Evolutionary conservation across 2,329 filamentous ascomycete species (phyloP).

Genomic region (Bipolaris bicolor): DNA sequence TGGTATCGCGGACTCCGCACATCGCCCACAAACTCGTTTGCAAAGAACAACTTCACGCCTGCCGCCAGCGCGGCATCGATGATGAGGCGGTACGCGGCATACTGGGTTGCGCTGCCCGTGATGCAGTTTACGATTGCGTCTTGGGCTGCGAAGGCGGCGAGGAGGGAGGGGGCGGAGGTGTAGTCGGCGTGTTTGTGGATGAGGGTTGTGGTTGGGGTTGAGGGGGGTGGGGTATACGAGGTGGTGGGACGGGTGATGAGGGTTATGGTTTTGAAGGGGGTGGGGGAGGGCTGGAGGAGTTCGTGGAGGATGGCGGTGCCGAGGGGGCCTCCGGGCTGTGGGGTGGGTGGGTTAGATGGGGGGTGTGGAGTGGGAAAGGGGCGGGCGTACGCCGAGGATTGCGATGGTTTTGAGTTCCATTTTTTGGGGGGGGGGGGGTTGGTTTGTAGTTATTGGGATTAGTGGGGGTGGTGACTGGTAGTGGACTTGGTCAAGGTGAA

Average conservation of each 20-base stretch:
- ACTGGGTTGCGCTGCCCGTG: slow-evolving; percentile 53
- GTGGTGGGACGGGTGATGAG: slow-evolving; percentile 38
- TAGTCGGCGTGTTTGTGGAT: slow-evolving; percentile 33
- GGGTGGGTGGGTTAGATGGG: neutral
- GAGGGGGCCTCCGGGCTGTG: slow-evolving; percentile 43
- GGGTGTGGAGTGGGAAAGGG: too few species aligned
- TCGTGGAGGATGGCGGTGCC: slow-evolving; percentile 39
- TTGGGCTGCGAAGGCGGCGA: slow-evolving; percentile 57
- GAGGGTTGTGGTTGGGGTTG: slow-evolving; percentile 19
- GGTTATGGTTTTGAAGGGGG: slow-evolving; percentile 32
- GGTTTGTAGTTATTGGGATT: neutral
- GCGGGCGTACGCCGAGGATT: slow-evolving; percentile 42
- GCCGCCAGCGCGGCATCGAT: slow-evolving; percentile 45
- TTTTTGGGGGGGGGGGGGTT: neutral
- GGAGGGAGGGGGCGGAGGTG: slow-evolving; percentile 31
- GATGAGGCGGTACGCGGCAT: slow-evolving; percentile 52
- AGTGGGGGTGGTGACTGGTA: neutral
- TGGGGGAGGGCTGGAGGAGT: slow-evolving; percentile 27
- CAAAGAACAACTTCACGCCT: slow-evolving; percentile 43
- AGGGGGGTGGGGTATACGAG: slow-evolving; percentile 20
- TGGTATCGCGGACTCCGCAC: slow-evolving; percentile 32
- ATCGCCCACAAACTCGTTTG: slow-evolving; percentile 44
- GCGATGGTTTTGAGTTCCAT: slow-evolving; percentile 47
- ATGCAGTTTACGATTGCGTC: slow-evolving; percentile 61
- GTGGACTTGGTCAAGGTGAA: too few species aligned